phyloP scores from a whole-genome alignment of 2,329 filamentous ascomycete genomes.

The Fusarium camptoceras region DNA sequence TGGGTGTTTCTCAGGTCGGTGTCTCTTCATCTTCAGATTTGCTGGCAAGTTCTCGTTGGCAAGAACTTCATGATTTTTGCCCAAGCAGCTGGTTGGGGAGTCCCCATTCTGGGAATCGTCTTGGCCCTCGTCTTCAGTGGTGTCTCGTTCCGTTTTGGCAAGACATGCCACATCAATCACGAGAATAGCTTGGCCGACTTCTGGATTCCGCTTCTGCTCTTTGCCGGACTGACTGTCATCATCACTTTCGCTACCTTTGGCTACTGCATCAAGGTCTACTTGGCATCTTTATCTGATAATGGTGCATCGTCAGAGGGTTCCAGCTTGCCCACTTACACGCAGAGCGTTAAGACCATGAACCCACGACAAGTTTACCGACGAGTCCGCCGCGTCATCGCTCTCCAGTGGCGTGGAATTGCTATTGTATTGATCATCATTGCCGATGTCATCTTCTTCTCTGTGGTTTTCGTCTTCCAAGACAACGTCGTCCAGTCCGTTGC shows the following conservation, averaged over 20 bases:
- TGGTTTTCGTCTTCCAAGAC: slow-evolving; percentile 91
- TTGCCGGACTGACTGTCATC: slow-evolving; percentile 80
- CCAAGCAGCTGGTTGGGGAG: slow-evolving; percentile 83
- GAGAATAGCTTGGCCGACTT: slow-evolving; percentile 83
- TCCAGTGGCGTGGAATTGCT: slow-evolving; percentile 94
- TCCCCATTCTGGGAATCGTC: slow-evolving; percentile 80
- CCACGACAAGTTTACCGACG: slow-evolving; percentile 90
- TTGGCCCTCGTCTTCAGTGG: slow-evolving; percentile 86
- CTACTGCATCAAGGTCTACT: slow-evolving; percentile 96
- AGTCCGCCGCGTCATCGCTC: slow-evolving; percentile 84
- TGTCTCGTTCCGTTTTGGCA: slow-evolving; percentile 92
- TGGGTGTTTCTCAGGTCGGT: slow-evolving; percentile 93
- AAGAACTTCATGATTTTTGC: slow-evolving; percentile 89
- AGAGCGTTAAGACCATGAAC: slow-evolving; percentile 80
- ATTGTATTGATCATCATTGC: slow-evolving; percentile 90
- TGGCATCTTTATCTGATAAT: slow-evolving; percentile 83
- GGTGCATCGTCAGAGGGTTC: slow-evolving; percentile 77
- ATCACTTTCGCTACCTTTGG: slow-evolving; percentile 86
- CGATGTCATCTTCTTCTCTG: slow-evolving; percentile 93
- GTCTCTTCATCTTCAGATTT: slow-evolving; percentile 96
- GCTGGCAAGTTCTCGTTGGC: slow-evolving; percentile 94
- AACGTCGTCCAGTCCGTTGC: slow-evolving; percentile 72
- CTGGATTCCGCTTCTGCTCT: slow-evolving; percentile 88
- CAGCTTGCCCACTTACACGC: slow-evolving; percentile 75
- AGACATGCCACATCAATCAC: slow-evolving; percentile 95